Evolutionary conservation across 2,329 filamentous ascomycete species (phyloP), one percentile per base, ranked within the genome.

Genomic region (Fusarium proliferatum): DNA sequence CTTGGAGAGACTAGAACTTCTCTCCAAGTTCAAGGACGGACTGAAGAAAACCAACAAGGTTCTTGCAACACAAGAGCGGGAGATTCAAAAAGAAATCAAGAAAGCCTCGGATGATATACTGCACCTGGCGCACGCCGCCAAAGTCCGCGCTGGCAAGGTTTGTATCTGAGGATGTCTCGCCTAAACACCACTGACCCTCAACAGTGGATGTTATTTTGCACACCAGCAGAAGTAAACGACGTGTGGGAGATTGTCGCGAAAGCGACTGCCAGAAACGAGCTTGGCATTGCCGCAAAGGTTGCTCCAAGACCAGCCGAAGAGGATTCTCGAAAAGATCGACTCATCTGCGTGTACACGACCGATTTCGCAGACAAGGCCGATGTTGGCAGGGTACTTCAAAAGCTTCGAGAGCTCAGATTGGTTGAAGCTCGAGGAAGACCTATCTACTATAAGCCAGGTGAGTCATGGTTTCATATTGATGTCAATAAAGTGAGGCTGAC

Each of bases 361-460:
- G 90, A 97, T 80, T 96, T 95, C 78, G 84, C 84, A 34, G 90
- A 97, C 78, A 86, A 83, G 58, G 83, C 86, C 8, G 94, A 97
- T 78, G 88, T 97, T 10, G 86, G 85, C 34, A 87, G 92, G 48
- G 92, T 97, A 8, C 83, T 96, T 43, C 79, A 85, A 65, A 87
- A 85, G 72, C 81, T 97, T 69, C 86, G 87, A 57, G 85, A 90
- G 62, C 83, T 95, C 65, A 90, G 87, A 12, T 82, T 96, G 42
- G 85, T 92, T 57, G 84, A 84, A 39, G 67, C 79, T 26, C 81
- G 73, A 55, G 81, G 81, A 8, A 84, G 83, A 51, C 83, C 85
- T 2, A 90, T 96, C 56, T 96, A 94, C 80, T 97, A 97, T 84
- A 97, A 97, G 79, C 88, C 88, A 75, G 91, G 92, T 87, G 79